Conservation (phyloP, 768 basidiomycete genomes). For the Collybiopsis luxurians region DNA sequence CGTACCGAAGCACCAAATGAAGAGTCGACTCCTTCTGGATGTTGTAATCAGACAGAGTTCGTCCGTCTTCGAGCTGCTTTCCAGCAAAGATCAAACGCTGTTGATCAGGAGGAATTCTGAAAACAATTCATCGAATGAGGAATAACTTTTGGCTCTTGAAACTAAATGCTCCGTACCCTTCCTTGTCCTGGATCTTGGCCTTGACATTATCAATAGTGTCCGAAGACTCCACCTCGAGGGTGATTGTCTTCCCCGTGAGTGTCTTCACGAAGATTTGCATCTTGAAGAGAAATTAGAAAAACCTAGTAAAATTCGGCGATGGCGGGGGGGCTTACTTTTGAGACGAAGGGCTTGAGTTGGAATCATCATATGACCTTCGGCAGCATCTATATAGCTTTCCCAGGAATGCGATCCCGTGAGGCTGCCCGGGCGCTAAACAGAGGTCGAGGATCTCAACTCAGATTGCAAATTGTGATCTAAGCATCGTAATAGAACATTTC, state of each 20-base stretch:
- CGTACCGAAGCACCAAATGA: conserved; percentile 92
- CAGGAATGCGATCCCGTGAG: no score
- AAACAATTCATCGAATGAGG: neutral
- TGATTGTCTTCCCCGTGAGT: conserved; percentile 96
- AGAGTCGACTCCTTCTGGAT: conserved; percentile 98
- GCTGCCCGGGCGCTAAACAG: no score
- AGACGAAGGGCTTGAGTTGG: no score
- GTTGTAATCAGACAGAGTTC: conserved; percentile 95
- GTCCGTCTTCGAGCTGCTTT: conserved; percentile 98
- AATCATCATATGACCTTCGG: no score
- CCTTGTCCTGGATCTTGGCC: conserved; percentile 62
- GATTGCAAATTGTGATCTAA: no score
- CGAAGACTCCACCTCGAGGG: conserved; percentile 96
- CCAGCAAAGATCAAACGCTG: conserved; percentile 96
- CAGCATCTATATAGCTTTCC: no score
- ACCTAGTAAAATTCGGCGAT: no score
- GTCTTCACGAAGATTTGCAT: conserved; percentile 47
- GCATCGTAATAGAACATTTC: no score
- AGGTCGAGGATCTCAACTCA: no score
- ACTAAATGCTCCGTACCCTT: conserved; percentile 37
- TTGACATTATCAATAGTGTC: conserved; percentile 98
- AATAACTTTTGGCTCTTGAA: neutral
- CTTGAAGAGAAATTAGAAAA: conserved; percentile 1
- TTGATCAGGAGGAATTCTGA: conserved; percentile 89
- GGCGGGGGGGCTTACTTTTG: no score